Base-by-base conservation (phyloP, 2,329 filamentous ascomycete genomes). In the Fusarium sp. region DNA sequence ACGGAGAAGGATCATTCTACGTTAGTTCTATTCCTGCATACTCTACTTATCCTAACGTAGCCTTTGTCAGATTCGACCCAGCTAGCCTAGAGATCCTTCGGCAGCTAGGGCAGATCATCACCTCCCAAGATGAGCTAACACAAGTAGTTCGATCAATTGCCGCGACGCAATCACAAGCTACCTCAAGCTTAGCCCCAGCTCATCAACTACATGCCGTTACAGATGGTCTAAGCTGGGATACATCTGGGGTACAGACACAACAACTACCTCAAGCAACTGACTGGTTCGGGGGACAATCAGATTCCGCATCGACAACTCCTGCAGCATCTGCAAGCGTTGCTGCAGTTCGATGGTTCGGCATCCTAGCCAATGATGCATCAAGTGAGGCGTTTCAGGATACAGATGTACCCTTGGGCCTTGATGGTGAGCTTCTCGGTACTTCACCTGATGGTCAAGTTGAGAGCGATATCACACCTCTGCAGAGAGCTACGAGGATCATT, bases 61-160 rank as follows among this genome's bases (percentile, higher is more conserved):
- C 7, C 1, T 8, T 18, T 4, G 6, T 7, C n/a, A 80, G 78
- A 36, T 80, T 78, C 34, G 78, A 80, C 44, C 72, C 77, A 22
- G 79, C 78, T n/a, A 80, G 75, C 31, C 55, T 80, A 5, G 77
- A 77, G 43, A 80, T 80, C 15, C 59, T 80, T 13, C 60, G 72
- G 17, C 73, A 75, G 36, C 45, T 75, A 17, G 59, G 60, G 7
- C 71, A 72, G 34, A 64, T 75, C 28, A 62, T 72, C 36, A 58
- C 20, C 18, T 63, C 72, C 1, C 73, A 75, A 24, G 60, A 73
- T 50, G 66, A 73, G 13, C 14, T 75, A 5, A n/a, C 69, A 0
- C 66, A 63, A 10, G 45, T 53, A 9, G 55, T 74, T 5, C 67
- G 63, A 10, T 67, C 69, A 3, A 63, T 72, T 4, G 58, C 65